phyloP scores from a whole-genome alignment of 2,329 filamentous ascomycete genomes.

The Phoma sp. region DNA sequence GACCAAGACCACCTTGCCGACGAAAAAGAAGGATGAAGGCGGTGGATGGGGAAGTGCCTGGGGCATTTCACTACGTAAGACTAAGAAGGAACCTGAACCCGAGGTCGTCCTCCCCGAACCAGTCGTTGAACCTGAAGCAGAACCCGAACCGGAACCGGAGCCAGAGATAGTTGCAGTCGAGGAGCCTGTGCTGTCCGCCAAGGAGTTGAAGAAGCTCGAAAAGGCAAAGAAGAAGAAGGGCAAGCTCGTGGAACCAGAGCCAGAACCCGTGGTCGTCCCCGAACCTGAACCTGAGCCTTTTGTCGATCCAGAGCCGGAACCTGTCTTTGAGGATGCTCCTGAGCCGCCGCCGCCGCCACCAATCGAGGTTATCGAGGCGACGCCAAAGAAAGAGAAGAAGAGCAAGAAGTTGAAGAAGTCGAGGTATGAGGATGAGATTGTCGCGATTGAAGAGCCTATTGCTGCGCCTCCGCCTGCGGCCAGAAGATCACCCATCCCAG shows the following conservation, averaged over 20 bases:
- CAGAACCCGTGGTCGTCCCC: conserved; percentile 37
- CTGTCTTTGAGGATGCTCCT: conserved; percentile 28
- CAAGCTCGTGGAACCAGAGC: conserved; percentile 39
- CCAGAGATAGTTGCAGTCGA: conserved; percentile 38
- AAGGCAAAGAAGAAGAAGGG: conserved; percentile 36
- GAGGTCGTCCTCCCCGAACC: conserved; percentile 34
- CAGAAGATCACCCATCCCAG: conserved; percentile 52
- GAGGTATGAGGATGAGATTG: conserved; percentile 15
- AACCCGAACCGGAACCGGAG: conserved; percentile 35
- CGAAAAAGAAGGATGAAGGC: conserved; percentile 37
- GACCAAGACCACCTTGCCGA: conserved; percentile 16
- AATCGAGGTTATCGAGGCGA: conserved; percentile 16
- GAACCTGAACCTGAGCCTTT: conserved; percentile 38
- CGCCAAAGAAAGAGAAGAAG: conserved; percentile 19
- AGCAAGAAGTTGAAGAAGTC: conserved; percentile 13
- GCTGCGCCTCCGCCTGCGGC: conserved; percentile 14
- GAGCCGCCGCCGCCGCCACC: conserved; percentile 26
- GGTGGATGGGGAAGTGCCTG: conserved; percentile 53
- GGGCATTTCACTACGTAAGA: conserved; percentile 55
- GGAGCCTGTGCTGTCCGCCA: conserved; percentile 29
- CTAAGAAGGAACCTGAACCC: conserved; percentile 54
- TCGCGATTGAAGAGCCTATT: conserved; percentile 23
- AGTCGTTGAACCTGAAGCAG: conserved; percentile 34
- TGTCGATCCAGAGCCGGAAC: conserved; percentile 39
- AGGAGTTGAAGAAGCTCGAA: conserved; percentile 26